phyloP scores from a whole-genome alignment of 2,329 filamentous ascomycete genomes.

The Pyricularia grisea region DNA sequence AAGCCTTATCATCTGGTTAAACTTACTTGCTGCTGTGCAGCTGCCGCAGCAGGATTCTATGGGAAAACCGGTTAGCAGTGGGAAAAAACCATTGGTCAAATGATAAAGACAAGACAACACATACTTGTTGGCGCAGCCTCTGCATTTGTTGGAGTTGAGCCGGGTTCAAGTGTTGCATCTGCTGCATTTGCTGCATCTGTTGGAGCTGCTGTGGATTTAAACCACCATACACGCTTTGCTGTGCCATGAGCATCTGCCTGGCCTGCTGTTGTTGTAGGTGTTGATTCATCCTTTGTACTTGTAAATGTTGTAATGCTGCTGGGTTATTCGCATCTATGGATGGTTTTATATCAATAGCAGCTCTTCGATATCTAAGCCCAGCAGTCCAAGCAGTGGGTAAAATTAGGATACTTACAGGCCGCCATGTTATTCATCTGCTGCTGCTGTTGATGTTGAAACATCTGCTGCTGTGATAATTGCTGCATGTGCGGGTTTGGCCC shows the following conservation, averaged over 20 bases:
- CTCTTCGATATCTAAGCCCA: neutral
- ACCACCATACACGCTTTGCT: constrained; percentile 35
- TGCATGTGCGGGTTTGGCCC: constrained; percentile 59
- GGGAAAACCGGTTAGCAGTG: neutral
- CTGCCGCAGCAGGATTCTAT: constrained; percentile 9
- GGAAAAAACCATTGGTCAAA: neutral
- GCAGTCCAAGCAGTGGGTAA: neutral
- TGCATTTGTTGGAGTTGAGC: constrained; percentile 22
- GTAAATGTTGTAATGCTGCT: constrained; percentile 29
- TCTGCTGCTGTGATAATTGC: constrained; percentile 53
- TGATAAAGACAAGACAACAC: neutral
- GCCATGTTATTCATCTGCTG: constrained; percentile 32
- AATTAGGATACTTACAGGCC: neutral
- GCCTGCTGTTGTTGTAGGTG: constrained; percentile 45
- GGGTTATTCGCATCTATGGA: constrained; percentile 19
- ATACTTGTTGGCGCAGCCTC: constrained; percentile 12
- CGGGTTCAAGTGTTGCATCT: constrained; percentile 24
- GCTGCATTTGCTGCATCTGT: constrained; percentile 36
- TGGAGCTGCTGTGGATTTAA: constrained; percentile 31
- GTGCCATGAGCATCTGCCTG: constrained; percentile 42
- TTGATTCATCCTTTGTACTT: constrained; percentile 44
- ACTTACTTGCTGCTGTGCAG: constrained; percentile 12
- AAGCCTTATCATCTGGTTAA: neutral
- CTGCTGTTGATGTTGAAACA: constrained; percentile 45
- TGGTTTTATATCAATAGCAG: neutral